Conservation (phyloP, 768 basidiomycete species). For the Phaeotremella fagi region DNA sequence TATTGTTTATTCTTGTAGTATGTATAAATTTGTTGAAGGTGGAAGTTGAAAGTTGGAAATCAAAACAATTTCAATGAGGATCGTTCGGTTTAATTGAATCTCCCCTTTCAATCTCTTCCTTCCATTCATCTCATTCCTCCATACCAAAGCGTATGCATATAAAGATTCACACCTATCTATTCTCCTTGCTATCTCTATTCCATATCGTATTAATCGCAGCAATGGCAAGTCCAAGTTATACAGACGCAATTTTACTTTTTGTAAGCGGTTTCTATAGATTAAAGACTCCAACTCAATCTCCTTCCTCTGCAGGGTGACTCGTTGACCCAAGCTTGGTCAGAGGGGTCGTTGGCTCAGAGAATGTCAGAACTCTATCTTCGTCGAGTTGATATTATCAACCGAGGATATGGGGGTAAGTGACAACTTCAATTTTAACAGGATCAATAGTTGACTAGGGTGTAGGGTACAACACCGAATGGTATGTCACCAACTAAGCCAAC, state of each 20-base stretch:
- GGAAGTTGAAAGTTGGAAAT: no score
- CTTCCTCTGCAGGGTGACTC: conserved; percentile 37
- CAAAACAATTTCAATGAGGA: no score
- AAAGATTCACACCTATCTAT: neutral
- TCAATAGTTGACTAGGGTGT: neutral
- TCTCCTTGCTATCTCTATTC: neutral
- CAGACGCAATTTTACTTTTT: conserved; percentile 42
- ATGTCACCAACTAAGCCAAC: no score
- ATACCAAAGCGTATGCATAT: neutral
- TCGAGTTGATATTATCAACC: conserved; percentile 79
- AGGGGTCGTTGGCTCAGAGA: conserved; percentile 61
- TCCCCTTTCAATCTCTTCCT: no score
- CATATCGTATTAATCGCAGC: no score
- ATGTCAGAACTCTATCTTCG: conserved; percentile 71
- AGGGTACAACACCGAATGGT: conserved; percentile 81
- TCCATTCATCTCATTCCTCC: no score
- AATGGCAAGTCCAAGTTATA: conserved; percentile 27
- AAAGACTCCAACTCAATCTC: neutral
- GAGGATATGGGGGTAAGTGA: conserved; percentile 58
- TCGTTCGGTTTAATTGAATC: no score
- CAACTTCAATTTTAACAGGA: neutral
- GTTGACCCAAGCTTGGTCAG: conserved; percentile 35
- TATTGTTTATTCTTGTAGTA: no score
- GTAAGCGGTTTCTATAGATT: conserved; percentile 14
- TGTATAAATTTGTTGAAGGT: no score